Evolutionary conservation across 192 early-diverging fungal genomes (phyloP).

Genomic region (Coemansia sp.): DNA sequence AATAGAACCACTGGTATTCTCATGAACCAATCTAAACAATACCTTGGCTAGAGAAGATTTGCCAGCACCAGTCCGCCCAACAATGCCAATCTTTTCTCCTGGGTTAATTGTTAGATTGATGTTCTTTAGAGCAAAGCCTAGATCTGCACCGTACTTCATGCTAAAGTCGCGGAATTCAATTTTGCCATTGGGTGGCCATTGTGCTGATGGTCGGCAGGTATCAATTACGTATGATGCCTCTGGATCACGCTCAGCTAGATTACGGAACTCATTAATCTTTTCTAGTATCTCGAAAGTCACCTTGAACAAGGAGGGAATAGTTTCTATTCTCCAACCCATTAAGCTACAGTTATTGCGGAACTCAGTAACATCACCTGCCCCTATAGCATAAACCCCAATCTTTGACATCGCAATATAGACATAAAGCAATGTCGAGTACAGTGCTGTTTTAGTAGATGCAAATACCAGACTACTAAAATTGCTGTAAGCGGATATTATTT

Average conservation of each 20-base stretch:
- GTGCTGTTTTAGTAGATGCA: neutral
- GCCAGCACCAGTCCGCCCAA: slow-evolving; percentile 63
- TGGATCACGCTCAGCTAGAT: neutral
- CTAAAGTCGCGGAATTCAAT: slow-evolving; percentile 43
- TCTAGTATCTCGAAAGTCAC: neutral
- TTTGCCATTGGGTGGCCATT: slow-evolving; percentile 30
- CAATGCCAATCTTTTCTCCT: slow-evolving; percentile 66
- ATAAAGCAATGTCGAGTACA: neutral
- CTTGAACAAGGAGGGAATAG: neutral
- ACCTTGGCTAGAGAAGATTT: slow-evolving; percentile 65
- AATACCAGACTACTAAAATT: neutral
- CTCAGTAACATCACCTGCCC: neutral
- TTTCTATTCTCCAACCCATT: no score
- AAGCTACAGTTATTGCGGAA: neutral
- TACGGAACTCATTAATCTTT: neutral
- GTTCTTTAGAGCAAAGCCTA: slow-evolving; percentile 36
- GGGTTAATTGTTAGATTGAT: slow-evolving; percentile 55
- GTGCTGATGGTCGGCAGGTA: neutral
- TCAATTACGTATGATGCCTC: slow-evolving; percentile 21
- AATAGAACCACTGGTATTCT: slow-evolving; percentile 60
- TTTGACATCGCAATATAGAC: neutral
- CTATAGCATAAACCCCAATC: neutral
- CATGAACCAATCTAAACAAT: slow-evolving; percentile 67
- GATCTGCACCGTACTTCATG: slow-evolving; percentile 20
- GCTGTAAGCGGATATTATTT: neutral